These are phyloP conservation scores for Xylaria polymorpha DNA, from an alignment of 2,329 filamentous ascomycete genomes.

Conservation along the genomic window DNA sequence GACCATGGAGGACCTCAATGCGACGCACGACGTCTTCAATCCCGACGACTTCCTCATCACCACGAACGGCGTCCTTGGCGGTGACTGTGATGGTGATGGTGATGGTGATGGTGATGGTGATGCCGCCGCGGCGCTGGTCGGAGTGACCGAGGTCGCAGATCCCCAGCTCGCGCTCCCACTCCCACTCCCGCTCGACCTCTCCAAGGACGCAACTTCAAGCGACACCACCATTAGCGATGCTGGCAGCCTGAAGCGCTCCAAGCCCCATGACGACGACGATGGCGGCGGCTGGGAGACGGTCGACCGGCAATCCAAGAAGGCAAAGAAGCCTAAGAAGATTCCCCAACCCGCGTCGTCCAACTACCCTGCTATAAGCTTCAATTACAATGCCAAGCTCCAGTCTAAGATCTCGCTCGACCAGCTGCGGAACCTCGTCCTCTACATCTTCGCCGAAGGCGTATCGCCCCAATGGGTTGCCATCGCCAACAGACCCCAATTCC, in stretches of 20 bases:
- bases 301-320: constrained; percentile 55
- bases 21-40: constrained; percentile 37
- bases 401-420: constrained; percentile 71
- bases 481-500: constrained; percentile 70
- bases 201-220: constrained; percentile 38
- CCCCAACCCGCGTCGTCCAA: constrained; percentile 66
- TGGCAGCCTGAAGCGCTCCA: constrained; percentile 61
- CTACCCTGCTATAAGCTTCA: constrained; percentile 71
- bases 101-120: constrained; percentile 29
- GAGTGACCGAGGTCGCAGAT: constrained; percentile 22
- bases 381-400: constrained; percentile 67
- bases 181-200: constrained; percentile 32
- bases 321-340: constrained; percentile 71
- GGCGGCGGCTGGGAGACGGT: constrained; percentile 65
- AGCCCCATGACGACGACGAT: constrained; percentile 58
- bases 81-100: constrained; percentile 21
- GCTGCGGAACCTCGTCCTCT: constrained; percentile 72
- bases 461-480: constrained; percentile 74
- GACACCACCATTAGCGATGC: constrained; percentile 39
- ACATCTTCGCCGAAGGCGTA: constrained; percentile 73
- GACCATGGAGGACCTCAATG: constrained; percentile 38
- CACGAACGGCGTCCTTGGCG: constrained; percentile 19
- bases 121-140: constrained; percentile 17
- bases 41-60: constrained; percentile 39
- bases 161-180: constrained; percentile 20